phyloP scores from a whole-genome alignment of 495 filamentous ascomycete genomes.

The Podospora tetraspora region DNA sequence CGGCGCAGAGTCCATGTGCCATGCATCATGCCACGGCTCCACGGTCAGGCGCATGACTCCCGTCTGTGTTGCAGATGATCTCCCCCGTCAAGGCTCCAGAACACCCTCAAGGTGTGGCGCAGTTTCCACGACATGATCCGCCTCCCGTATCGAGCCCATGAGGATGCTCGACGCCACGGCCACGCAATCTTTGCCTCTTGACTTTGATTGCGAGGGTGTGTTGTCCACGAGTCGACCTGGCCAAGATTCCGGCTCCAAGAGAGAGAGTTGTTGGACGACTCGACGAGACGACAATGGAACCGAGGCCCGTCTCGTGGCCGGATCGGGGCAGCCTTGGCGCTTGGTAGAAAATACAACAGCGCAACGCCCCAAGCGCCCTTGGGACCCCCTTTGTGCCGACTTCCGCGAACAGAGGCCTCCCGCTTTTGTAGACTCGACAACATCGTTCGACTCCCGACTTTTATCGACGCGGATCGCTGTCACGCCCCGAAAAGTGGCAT shows the following conservation, averaged over 20 bases:
- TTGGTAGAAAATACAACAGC: background rate
- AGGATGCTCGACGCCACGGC: background rate
- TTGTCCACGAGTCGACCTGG: background rate
- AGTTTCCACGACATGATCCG: slow-evolving; percentile 3
- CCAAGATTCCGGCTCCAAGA: background rate
- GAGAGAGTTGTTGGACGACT: background rate
- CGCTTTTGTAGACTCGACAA: background rate
- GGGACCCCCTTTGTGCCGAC: background rate
- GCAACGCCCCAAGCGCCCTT: background rate
- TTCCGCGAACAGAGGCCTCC: slow-evolving; percentile 1
- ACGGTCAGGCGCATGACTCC: background rate
- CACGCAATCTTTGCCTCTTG: background rate
- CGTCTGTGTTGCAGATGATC: background rate
- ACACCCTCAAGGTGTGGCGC: slow-evolving; percentile 7
- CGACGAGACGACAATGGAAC: slow-evolving; percentile 1
- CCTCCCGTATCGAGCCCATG: background rate
- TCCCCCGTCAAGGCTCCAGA: background rate
- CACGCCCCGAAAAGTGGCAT: background rate
- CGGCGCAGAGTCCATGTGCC: background rate
- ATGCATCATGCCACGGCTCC: background rate
- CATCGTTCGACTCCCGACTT: background rate
- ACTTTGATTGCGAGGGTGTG: background rate
- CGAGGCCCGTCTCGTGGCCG: slow-evolving; percentile 1
- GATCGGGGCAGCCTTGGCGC: background rate
- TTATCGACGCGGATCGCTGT: background rate